These are phyloP conservation scores for Hortiboletus flavorubellus DNA, from an alignment of 768 basidiomycete genomes.

Conservation along the genomic window DNA sequence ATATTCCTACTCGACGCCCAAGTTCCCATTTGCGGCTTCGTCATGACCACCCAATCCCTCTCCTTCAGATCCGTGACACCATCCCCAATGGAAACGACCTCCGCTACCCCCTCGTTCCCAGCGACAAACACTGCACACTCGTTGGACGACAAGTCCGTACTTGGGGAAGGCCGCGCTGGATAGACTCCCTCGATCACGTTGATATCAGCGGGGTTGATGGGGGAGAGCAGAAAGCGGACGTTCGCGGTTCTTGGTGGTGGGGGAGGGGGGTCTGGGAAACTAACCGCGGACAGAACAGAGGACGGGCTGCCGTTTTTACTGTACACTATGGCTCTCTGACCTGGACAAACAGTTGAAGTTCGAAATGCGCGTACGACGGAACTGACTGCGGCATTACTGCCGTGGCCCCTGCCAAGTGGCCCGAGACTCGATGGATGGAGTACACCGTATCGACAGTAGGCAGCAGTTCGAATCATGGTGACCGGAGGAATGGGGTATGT, in stretches of 20 bases:
- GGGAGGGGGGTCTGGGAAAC: conserved; percentile 48
- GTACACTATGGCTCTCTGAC: conserved; percentile 68
- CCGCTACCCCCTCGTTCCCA: conserved; percentile 76
- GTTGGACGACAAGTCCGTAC: conserved; percentile 33
- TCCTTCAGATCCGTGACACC: conserved; percentile 46
- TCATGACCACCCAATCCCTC: conserved; percentile 76
- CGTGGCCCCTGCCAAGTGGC: not conserved
- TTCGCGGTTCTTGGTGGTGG: conserved; percentile 60
- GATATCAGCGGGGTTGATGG: conserved; percentile 80
- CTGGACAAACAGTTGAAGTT: conserved; percentile 28
- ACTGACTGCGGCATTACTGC: not conserved
- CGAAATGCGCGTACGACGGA: conserved; percentile 23
- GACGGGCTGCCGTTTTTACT: conserved; percentile 55
- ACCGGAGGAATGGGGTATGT: too few species aligned
- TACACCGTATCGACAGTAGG: not conserved
- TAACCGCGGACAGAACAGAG: conserved; percentile 52
- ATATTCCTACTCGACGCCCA: conserved; percentile 65
- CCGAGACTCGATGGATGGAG: not conserved
- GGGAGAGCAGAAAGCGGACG: conserved; percentile 63
- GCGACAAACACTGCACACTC: conserved; percentile 50
- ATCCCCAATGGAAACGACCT: conserved; percentile 58
- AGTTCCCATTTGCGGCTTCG: conserved; percentile 66
- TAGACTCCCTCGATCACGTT: conserved; percentile 85
- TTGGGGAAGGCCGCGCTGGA: conserved; percentile 54
- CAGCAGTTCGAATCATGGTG: conserved; percentile 1